These are phyloP conservation scores for Alternaria brassicicola DNA, from an alignment of 2,329 filamentous ascomycete species.

Conservation along the genomic window DNA sequence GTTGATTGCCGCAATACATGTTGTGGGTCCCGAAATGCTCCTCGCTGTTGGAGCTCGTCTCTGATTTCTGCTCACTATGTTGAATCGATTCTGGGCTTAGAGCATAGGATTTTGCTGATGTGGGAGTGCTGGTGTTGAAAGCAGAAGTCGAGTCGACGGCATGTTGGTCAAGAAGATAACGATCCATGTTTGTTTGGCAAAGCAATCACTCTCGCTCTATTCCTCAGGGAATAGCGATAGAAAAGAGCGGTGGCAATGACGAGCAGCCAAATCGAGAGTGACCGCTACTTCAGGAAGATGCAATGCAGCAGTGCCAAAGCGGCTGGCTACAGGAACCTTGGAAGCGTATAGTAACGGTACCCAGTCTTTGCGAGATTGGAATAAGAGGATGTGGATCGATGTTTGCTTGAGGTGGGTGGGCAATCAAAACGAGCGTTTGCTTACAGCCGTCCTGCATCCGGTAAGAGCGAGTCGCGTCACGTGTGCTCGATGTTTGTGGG, in stretches of 20 bases:
- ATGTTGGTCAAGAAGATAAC: neutral
- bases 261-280: conserved; percentile 2
- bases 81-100: neutral
- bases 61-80: conserved; percentile 4
- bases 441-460: neutral
- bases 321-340: neutral
- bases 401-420: conserved; percentile 3
- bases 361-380: neutral
- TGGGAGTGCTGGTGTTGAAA: neutral
- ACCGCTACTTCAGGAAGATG: conserved; percentile 13
- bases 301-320: conserved; percentile 5
- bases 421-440: conserved; percentile 1
- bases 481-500: neutral
- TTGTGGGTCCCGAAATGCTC: neutral
- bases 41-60: conserved; percentile 6
- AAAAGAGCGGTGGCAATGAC: neutral
- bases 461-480: conserved; percentile 2
- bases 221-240: neutral
- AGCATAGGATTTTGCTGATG: neutral
- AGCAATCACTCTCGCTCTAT: conserved; percentile 1
- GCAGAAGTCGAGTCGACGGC: conserved; percentile 4
- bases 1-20: conserved; percentile 18
- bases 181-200: conserved; percentile 13
- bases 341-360: neutral
- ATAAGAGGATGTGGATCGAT: neutral